These are phyloP conservation scores for Colletotrichum coccodes DNA, from an alignment of 2,329 filamentous ascomycete species.

Conservation along the genomic window DNA sequence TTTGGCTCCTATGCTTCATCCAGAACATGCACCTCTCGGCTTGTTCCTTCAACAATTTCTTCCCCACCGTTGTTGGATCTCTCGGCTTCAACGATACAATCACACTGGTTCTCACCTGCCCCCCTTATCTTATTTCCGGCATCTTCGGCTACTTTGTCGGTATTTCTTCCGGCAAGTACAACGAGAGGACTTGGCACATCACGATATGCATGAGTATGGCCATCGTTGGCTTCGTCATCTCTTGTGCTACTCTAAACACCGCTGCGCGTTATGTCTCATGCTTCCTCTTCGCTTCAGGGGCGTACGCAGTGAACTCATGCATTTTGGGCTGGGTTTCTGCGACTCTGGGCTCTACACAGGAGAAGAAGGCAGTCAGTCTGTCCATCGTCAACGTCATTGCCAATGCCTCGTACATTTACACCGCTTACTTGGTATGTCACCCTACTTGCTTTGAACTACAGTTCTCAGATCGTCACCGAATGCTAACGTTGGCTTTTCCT, in stretches of 20 bases:
- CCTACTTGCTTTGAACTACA: neutral
- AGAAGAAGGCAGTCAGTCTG: conserved; percentile 55
- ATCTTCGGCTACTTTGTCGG: conserved; percentile 52
- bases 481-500: neutral
- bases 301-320: conserved; percentile 49
- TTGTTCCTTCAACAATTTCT: conserved; percentile 41
- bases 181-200: conserved; percentile 54
- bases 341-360: conserved; percentile 52
- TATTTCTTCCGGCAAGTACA: conserved; percentile 53
- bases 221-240: conserved; percentile 50
- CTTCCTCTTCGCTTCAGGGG: conserved; percentile 47
- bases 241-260: conserved; percentile 41
- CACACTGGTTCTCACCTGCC: conserved; percentile 56
- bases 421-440: conserved; percentile 47
- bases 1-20: conserved; percentile 42
- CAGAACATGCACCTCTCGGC: conserved; percentile 42
- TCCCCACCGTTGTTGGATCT: conserved; percentile 44
- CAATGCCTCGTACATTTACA: conserved; percentile 57
- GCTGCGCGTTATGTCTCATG: conserved; percentile 45
- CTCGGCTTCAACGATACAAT: conserved; percentile 47
- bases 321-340: conserved; percentile 51
- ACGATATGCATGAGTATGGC: conserved; percentile 49
- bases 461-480: neutral
- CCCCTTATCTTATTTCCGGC: conserved; percentile 57
- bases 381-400: conserved; percentile 55